phyloP scores from a whole-genome alignment of 257 asterid genomes.

The Solanum rostratum region DNA sequence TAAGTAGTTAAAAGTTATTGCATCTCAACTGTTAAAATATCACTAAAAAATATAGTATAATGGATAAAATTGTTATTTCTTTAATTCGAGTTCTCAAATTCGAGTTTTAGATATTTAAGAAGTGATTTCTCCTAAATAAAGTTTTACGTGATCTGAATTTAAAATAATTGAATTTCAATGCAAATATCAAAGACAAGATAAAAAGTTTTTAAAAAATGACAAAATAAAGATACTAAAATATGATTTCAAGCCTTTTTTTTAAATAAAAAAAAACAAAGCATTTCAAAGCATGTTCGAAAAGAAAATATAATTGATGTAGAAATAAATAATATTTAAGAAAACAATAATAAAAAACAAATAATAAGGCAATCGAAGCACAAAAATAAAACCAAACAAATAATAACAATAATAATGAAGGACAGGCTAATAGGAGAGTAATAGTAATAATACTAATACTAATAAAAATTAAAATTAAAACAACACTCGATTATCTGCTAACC shows the following conservation, averaged over 20 bases:
- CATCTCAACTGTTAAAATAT: too few relatives aligned
- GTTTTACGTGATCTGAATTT: too few relatives aligned
- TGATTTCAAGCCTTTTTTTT: neutral
- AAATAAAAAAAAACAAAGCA: neutral
- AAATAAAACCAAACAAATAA: neutral
- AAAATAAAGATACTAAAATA: neutral
- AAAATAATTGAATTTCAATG: too few relatives aligned
- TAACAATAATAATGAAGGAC: neutral
- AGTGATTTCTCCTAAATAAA: too few relatives aligned
- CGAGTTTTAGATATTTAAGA: fast-evolving
- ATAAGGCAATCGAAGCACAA: neutral
- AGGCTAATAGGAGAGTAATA: neutral
- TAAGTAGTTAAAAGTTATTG: neutral
- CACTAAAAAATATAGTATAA: too few relatives aligned
- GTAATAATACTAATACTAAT: neutral
- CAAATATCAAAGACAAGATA: too few relatives aligned
- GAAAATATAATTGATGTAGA: neutral
- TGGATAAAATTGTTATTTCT: too few relatives aligned
- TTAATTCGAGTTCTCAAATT: too few relatives aligned
- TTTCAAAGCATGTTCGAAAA: neutral
- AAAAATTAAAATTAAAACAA: neutral
- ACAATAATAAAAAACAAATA: neutral
- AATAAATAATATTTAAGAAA: neutral
- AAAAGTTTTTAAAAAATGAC: too few relatives aligned
- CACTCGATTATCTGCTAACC: neutral